Percentiles rank a stretch among this genome's conserved stretches.
These are phyloP conservation scores for Oenanthe javanica DNA, from an alignment of 140 eudicot species.

Conservation along the genomic window DNA sequence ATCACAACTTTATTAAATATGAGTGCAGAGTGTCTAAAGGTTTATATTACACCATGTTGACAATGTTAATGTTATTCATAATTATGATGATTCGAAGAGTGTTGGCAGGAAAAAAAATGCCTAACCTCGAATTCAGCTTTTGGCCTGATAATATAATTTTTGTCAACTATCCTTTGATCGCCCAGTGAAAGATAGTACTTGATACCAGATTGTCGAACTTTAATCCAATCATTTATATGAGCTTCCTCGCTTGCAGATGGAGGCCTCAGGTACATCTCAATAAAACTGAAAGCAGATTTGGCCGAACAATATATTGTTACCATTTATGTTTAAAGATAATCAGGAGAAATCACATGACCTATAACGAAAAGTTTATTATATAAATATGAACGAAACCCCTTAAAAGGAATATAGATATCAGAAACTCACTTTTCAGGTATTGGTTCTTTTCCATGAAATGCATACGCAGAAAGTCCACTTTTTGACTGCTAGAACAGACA, in stretches of 20 bases:
- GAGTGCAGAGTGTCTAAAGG: background rate
- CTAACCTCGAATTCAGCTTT: slow-evolving; percentile 97
- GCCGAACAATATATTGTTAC: background rate
- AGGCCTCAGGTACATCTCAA: slow-evolving; percentile 97
- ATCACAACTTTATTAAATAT: background rate
- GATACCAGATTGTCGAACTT: slow-evolving; percentile 97
- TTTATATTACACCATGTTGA: background rate
- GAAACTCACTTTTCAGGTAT: slow-evolving; percentile 76
- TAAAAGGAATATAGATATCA: slow-evolving; percentile 1
- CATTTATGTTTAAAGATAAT: background rate
- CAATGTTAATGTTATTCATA: background rate
- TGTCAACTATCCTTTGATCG: slow-evolving; percentile 93
- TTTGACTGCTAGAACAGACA: slow-evolving; percentile 47
- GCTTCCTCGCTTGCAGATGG: slow-evolving; percentile 99
- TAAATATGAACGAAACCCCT: background rate
- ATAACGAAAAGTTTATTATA: background rate
- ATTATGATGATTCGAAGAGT: background rate
- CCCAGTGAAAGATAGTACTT: slow-evolving; percentile 93
- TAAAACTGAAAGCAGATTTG: slow-evolving; percentile 47
- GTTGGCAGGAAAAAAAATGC: background rate
- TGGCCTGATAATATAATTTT: slow-evolving; percentile 88
- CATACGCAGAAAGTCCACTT: slow-evolving; percentile 40
- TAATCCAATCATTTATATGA: slow-evolving; percentile 93
- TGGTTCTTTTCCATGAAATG: slow-evolving; percentile 68
- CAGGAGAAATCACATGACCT: background rate